Conservation (phyloP, 2,329 filamentous ascomycete genomes). For the Exophiala sideris region DNA sequence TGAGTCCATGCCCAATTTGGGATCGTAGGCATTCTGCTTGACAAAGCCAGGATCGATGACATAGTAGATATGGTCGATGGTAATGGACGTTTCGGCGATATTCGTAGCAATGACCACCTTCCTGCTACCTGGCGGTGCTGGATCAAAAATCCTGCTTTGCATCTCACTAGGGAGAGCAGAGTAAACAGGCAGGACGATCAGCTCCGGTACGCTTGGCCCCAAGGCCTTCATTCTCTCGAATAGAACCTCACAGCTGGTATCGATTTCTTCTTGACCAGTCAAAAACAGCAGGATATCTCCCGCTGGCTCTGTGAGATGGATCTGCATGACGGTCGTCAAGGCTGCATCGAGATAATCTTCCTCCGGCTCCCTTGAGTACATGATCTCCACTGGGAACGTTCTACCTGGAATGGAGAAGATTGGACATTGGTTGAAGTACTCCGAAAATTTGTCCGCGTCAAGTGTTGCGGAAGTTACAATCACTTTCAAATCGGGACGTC, state of each 20-base stretch:
- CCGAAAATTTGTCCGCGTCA: conserved; percentile 94
- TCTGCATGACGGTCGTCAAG: conserved; percentile 96
- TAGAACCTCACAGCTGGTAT: conserved; percentile 87
- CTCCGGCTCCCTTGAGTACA: conserved; percentile 93
- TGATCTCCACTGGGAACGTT: conserved; percentile 91
- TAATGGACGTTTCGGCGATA: conserved; percentile 96
- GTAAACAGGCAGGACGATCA: conserved; percentile 94
- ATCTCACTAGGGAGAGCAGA: conserved; percentile 89
- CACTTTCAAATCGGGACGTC: conserved; percentile 81
- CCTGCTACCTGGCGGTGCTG: conserved; percentile 75
- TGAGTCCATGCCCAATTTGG: conserved; percentile 96
- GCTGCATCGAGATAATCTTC: conserved; percentile 93
- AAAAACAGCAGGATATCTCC: conserved; percentile 97
- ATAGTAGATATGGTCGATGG: conserved; percentile 96
- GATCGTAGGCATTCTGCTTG: conserved; percentile 95
- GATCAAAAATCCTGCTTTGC: conserved; percentile 92
- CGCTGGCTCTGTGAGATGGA: conserved; percentile 85
- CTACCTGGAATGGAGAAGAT: conserved; percentile 96
- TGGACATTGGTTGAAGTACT: conserved; percentile 92
- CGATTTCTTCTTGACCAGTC: conserved; percentile 96
- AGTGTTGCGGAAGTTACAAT: conserved; percentile 96
- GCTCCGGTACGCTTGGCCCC: conserved; percentile 82
- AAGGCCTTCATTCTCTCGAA: conserved; percentile 95
- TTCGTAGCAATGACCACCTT: conserved; percentile 99
- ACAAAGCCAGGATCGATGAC: conserved; percentile 97